These are phyloP conservation scores for Massospora cicadina DNA, from an alignment of 371 early-diverging fungal genomes.

Conservation along the genomic window DNA sequence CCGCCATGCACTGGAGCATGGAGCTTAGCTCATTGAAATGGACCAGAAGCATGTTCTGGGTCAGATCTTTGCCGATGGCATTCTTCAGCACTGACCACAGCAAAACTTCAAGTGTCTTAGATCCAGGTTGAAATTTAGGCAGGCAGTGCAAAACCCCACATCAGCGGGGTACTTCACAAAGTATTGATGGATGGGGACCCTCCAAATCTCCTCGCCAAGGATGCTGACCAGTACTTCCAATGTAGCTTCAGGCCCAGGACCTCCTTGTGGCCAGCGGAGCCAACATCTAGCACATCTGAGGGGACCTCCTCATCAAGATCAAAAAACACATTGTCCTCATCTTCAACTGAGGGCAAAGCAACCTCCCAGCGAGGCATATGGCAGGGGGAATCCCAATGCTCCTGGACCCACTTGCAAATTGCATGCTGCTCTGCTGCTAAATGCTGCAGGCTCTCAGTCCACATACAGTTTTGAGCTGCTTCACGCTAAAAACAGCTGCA, in stretches of 20 bases:
- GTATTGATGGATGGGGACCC: conserved; percentile 11
- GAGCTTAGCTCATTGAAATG: conserved; percentile 74
- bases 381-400: neutral
- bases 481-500: conserved; percentile 22
- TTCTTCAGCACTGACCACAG: conserved; percentile 59
- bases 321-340: conserved; percentile 31
- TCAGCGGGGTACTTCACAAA: conserved; percentile 20
- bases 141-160: conserved; percentile 18
- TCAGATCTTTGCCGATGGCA: conserved; percentile 69
- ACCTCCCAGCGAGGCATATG: neutral
- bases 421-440: conserved; percentile 24
- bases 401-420: conserved; percentile 15
- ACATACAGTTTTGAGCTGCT: conserved; percentile 22
- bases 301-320: conserved; percentile 28
- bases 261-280: no score
- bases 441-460: conserved; percentile 24
- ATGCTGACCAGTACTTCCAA: conserved; percentile 19
- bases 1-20: conserved; percentile 64
- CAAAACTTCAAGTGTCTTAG: conserved; percentile 24
- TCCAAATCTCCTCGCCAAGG: conserved; percentile 14
- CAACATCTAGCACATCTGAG: neutral
- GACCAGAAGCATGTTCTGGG: conserved; percentile 66
- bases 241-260: conserved; percentile 39
- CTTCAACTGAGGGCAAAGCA: neutral
- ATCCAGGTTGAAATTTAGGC: conserved; percentile 27